Evolutionary conservation across 2,329 filamentous ascomycete genomes (phyloP).

Genomic region (Decorospora gaudefroyi): DNA sequence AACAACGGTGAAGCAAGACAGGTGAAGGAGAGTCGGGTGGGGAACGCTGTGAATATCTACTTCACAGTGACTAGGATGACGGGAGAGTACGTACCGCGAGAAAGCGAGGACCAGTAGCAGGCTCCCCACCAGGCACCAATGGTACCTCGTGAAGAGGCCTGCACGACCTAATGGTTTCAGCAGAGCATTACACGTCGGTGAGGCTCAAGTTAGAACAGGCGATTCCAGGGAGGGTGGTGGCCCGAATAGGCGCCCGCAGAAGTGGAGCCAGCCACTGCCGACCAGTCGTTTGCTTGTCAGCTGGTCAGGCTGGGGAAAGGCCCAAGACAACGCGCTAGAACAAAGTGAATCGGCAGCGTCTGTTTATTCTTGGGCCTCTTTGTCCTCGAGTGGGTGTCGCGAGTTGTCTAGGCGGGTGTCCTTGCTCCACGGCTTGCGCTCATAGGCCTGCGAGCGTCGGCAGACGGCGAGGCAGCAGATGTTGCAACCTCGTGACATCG

Average conservation of each 20-base stretch:
- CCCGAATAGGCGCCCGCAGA: constrained; percentile 47
- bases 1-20: constrained; percentile 24
- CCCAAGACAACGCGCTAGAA: constrained; percentile 44
- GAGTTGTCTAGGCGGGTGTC: constrained; percentile 36
- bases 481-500: constrained; percentile 32
- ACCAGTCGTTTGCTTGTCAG: constrained; percentile 47
- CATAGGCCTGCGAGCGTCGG: constrained; percentile 34
- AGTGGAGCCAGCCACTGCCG: constrained; percentile 40
- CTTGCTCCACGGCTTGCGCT: constrained; percentile 47
- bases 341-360: constrained; percentile 21
- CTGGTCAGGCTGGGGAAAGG: constrained; percentile 42
- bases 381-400: constrained; percentile 40
- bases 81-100: constrained; percentile 47
- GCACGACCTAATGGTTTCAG: constrained; percentile 50
- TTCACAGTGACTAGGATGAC: constrained; percentile 37
- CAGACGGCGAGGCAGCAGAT: constrained; percentile 30
- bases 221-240: constrained; percentile 41
- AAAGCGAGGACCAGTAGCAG: constrained; percentile 47
- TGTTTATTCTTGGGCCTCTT: constrained; percentile 40
- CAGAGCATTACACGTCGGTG: constrained; percentile 48
- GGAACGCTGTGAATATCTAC: constrained; percentile 34
- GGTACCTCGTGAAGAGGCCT: constrained; percentile 46
- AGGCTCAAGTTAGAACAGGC: constrained; percentile 50
- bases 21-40: constrained; percentile 23
- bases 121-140: constrained; percentile 44